Evolutionary conservation across 1,284 basidiomycete species (phyloP).

Genomic region (Porodaedalea pini): DNA sequence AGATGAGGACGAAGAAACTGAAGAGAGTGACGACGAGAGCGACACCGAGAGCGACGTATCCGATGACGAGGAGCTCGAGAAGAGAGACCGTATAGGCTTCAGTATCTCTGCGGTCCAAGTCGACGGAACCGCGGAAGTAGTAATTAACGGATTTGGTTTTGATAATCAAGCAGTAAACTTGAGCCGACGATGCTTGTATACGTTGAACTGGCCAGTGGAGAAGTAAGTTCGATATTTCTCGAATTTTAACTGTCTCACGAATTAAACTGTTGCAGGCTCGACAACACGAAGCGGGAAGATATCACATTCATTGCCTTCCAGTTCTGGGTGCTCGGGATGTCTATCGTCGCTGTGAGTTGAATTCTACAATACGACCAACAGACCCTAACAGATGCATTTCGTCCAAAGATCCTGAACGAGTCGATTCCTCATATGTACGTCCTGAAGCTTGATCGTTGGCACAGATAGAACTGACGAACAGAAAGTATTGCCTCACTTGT

Average conservation of each 20-base stretch:
- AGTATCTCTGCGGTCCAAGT: constrained; percentile 29
- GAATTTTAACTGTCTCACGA: not conserved
- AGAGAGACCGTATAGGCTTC: constrained; percentile 16
- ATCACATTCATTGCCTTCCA: constrained; percentile 74
- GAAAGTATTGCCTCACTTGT: constrained; percentile 59
- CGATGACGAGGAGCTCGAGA: constrained; percentile 1
- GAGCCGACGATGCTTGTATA: constrained; percentile 46
- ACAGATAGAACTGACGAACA: not conserved
- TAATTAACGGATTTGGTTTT: constrained; percentile 41
- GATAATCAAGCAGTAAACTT: constrained; percentile 36
- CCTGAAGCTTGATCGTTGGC: constrained; percentile 5
- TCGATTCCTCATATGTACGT: constrained; percentile 71
- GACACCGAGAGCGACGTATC: constrained; percentile 11
- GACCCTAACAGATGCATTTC: not conserved
- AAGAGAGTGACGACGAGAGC: constrained; percentile 16
- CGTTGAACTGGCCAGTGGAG: constrained; percentile 64
- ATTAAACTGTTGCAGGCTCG: constrained; percentile 41
- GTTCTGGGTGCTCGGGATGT: constrained; percentile 78
- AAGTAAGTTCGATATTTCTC: constrained; percentile 40
- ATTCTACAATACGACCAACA: not conserved
- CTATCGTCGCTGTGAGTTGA: constrained; percentile 54
- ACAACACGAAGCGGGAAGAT: constrained; percentile 73
- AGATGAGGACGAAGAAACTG: constrained; percentile 23
- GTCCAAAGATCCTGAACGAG: constrained; percentile 57
- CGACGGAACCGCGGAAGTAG: constrained; percentile 38